phyloP scores from a whole-genome alignment of 2,329 filamentous ascomycete species.

The Sclerotinia subarctica region DNA sequence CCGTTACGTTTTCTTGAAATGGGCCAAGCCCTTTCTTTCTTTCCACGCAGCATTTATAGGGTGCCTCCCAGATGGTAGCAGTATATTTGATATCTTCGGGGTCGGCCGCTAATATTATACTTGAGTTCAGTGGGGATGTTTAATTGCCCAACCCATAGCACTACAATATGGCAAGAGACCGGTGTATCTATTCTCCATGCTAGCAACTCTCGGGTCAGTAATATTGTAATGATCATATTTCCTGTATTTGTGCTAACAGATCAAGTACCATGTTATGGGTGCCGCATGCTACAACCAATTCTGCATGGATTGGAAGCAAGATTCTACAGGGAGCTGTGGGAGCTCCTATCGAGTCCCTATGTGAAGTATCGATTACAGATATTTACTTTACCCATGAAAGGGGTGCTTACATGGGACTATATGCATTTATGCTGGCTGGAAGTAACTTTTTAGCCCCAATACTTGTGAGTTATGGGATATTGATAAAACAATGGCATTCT shows the following conservation, averaged over 20 bases:
- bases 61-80: neutral
- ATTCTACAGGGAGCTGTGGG: slow-evolving; percentile 34
- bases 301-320: slow-evolving; percentile 39
- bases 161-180: slow-evolving; percentile 46
- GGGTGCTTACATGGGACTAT: slow-evolving; percentile 44
- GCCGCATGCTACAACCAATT: slow-evolving; percentile 37
- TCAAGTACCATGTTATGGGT: slow-evolving; percentile 41
- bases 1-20: neutral
- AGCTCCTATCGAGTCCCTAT: slow-evolving; percentile 36
- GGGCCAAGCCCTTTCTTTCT: neutral
- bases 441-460: slow-evolving; percentile 48
- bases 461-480: slow-evolving; percentile 33
- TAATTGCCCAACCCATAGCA: slow-evolving; percentile 53
- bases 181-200: slow-evolving; percentile 31
- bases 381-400: slow-evolving; percentile 46
- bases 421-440: slow-evolving; percentile 45
- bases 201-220: slow-evolving; percentile 37
- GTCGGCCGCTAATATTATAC: neutral
- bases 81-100: neutral
- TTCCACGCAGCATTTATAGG: neutral
- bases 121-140: slow-evolving; percentile 48
- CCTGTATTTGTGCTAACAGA: neutral
- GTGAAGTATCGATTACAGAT: slow-evolving; percentile 39
- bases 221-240: neutral
- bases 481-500: no score